These are phyloP conservation scores for Amyloporia xantha DNA, from an alignment of 768 basidiomycete species.

Conservation along the genomic window DNA sequence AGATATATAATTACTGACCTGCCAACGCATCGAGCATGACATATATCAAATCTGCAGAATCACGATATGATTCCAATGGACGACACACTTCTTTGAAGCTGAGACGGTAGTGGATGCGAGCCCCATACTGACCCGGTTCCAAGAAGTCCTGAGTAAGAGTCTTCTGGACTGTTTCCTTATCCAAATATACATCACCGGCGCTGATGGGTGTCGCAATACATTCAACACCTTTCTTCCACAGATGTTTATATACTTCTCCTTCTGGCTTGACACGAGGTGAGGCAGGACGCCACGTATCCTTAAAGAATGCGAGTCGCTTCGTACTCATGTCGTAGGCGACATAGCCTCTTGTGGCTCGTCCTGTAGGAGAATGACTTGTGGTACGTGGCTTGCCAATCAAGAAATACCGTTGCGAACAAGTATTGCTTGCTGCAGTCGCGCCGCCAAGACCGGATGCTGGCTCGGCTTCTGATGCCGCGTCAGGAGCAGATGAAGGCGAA, in stretches of 20 bases:
- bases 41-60: not conserved
- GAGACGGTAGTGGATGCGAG: conserved; percentile 9
- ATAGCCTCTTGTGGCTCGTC: conserved; percentile 9
- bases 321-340: conserved; percentile 6
- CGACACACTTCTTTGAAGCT: conserved; percentile 7
- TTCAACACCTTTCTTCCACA: not conserved
- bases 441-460: too few relatives aligned
- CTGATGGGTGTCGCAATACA: not conserved
- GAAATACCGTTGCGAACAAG: not conserved
- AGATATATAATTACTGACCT: not conserved
- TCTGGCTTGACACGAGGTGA: not conserved
- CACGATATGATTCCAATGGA: not conserved
- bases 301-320: conserved; percentile 8
- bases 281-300: conserved; percentile 10
- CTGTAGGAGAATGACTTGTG: not conserved
- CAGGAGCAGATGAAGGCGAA: not conserved
- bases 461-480: not conserved
- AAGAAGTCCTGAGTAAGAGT: not conserved
- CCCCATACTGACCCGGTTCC: not conserved
- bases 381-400: conserved; percentile 6
- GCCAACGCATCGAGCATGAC: not conserved
- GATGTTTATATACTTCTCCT: conserved; percentile 1
- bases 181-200: not conserved
- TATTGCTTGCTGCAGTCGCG: too few relatives aligned
- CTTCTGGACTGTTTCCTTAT: conserved; percentile 3